A percentile compares a stretch with the other conserved stretches of the same genome.
These are phyloP conservation scores for Onygena corvina DNA, from an alignment of 2,329 filamentous ascomycete genomes.

Conservation along the genomic window DNA sequence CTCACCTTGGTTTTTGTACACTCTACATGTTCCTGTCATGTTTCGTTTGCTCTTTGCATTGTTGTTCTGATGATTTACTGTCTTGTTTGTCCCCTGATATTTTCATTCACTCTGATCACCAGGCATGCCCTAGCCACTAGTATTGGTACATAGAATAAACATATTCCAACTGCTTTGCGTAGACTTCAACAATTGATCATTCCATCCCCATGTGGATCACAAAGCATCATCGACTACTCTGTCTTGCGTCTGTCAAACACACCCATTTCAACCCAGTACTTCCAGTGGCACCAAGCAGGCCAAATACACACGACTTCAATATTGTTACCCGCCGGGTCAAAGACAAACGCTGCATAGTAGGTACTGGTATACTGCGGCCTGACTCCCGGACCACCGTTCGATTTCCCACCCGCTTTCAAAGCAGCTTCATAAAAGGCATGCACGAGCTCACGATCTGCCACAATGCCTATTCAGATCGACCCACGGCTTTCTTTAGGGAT, in stretches of 20 bases:
- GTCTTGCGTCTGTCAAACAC: conserved; percentile 14
- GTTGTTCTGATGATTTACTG: background rate
- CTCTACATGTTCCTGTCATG: background rate
- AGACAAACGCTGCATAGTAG: conserved; percentile 43
- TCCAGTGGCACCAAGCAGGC: conserved; percentile 15
- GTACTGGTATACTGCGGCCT: conserved; percentile 34
- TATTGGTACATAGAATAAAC: conserved; percentile 4
- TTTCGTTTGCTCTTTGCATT: background rate
- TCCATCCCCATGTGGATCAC: background rate
- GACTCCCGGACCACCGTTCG: conserved; percentile 40
- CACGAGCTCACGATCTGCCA: conserved; percentile 32
- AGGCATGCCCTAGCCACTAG: background rate
- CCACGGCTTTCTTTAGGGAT: background rate
- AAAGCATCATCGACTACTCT: background rate
- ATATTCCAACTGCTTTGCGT: no score
- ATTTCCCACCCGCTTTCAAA: conserved; percentile 35
- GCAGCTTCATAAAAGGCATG: conserved; percentile 37
- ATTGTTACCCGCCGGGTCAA: conserved; percentile 43
- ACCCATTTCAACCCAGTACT: conserved; percentile 16
- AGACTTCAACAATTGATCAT: background rate
- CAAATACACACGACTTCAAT: conserved; percentile 36
- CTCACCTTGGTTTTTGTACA: background rate
- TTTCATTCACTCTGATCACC: background rate
- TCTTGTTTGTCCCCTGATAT: background rate
- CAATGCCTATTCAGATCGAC: background rate